Conservation (phyloP, 2,329 filamentous ascomycete genomes). For the Sodiomyces alkalinus region DNA sequence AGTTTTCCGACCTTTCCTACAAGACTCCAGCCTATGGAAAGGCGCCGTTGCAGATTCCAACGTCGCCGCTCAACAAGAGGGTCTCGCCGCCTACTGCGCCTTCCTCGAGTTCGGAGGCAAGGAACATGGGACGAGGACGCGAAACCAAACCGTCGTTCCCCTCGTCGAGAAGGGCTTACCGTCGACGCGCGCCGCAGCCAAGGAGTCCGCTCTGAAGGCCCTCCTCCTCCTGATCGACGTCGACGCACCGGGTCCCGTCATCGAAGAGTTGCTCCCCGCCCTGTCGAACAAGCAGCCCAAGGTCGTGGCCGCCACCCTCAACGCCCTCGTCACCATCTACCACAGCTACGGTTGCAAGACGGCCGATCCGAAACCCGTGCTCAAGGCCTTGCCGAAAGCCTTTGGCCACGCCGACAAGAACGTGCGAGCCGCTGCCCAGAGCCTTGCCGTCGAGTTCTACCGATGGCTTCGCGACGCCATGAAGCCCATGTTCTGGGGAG, state of each 20-base stretch:
- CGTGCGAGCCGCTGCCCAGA: constrained; percentile 84
- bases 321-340: constrained; percentile 68
- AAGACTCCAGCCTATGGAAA: constrained; percentile 81
- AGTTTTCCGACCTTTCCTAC: constrained; percentile 73
- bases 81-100: constrained; percentile 70
- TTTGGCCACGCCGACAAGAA: constrained; percentile 98
- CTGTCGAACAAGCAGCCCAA: constrained; percentile 85
- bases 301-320: constrained; percentile 56
- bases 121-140: constrained; percentile 65
- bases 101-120: constrained; percentile 84
- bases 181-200: constrained; percentile 77
- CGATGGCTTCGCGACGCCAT: constrained; percentile 95
- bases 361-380: constrained; percentile 79
- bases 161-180: constrained; percentile 86
- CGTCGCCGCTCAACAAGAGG: constrained; percentile 91
- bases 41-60: constrained; percentile 86
- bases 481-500: constrained; percentile 95
- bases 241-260: constrained; percentile 68
- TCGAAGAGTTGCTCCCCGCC: constrained; percentile 78
- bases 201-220: constrained; percentile 73
- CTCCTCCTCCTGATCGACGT: constrained; percentile 80
- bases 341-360: constrained; percentile 93
- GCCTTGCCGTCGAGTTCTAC: constrained; percentile 85
- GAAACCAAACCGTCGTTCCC: constrained; percentile 56
- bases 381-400: constrained; percentile 77